Conservation (phyloP, 768 basidiomycete species). For the Hericium rajendrae region DNA sequence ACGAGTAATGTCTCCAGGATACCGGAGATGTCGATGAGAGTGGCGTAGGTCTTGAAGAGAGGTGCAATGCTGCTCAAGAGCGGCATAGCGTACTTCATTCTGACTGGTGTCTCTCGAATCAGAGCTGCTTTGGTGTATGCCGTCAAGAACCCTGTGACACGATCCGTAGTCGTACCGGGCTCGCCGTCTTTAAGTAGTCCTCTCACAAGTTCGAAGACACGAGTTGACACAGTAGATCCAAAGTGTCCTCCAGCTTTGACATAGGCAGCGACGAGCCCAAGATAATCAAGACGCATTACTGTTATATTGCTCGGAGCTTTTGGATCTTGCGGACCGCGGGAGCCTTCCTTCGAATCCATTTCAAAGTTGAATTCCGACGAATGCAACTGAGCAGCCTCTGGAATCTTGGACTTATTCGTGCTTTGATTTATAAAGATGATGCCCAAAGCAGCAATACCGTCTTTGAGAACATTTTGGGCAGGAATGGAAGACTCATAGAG, state of each 20-base stretch:
- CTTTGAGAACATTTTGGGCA: constrained; percentile 46
- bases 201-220: constrained; percentile 47
- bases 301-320: constrained; percentile 43
- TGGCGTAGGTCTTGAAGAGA: constrained; percentile 40
- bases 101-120: constrained; percentile 29
- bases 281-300: constrained; percentile 57
- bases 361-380: constrained; percentile 17
- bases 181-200: constrained; percentile 38
- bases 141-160: constrained; percentile 42
- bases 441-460: constrained; percentile 63
- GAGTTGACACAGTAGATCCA: constrained; percentile 28
- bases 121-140: constrained; percentile 43
- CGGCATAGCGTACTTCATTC: constrained; percentile 37
- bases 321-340: constrained; percentile 16
- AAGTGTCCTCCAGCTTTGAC: constrained; percentile 39
- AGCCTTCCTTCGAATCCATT: neutral
- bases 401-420: constrained; percentile 33
- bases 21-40: constrained; percentile 46
- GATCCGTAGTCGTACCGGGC: neutral
- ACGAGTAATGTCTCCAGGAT: constrained; percentile 42
- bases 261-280: constrained; percentile 43
- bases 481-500: constrained; percentile 47
- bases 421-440: constrained; percentile 38
- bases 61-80: constrained; percentile 50
- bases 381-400: constrained; percentile 25